phyloP scores from a whole-genome alignment of 352 stramenopile species.

The Phytophthora lateralis region DNA sequence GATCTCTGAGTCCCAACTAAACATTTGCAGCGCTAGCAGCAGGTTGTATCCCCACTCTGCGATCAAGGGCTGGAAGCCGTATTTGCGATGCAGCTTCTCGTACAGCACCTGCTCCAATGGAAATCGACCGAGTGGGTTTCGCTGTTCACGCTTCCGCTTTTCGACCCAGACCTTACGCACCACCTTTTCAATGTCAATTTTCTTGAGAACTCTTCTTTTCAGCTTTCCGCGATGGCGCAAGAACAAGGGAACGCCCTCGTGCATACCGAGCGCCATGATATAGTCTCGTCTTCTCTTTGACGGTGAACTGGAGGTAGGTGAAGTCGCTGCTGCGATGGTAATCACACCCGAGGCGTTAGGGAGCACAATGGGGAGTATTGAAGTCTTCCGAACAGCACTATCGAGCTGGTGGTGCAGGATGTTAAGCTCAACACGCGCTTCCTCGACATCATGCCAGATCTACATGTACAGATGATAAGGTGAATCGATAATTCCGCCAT shows the following conservation, averaged over 20 bases:
- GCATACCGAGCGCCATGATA: conserved; percentile 60
- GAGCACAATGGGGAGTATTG: conserved; percentile 12
- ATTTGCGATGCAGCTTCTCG: conserved; percentile 81
- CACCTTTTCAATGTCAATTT: conserved; percentile 66
- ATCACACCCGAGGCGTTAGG: conserved; percentile 18
- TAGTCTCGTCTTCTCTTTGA: conserved; percentile 64
- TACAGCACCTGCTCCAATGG: conserved; percentile 73
- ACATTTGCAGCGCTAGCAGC: conserved; percentile 66
- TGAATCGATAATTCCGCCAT: background rate
- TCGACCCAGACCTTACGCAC: conserved; percentile 79
- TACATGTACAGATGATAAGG: conserved; percentile 15
- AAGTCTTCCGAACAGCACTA: conserved; percentile 39
- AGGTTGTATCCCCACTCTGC: conserved; percentile 90
- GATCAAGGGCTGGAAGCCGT: conserved; percentile 80
- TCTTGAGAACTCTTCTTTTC: conserved; percentile 63
- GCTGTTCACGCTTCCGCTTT: conserved; percentile 69
- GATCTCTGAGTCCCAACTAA: conserved; percentile 79
- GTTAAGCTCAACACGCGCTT: conserved; percentile 77
- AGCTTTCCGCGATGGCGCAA: conserved; percentile 81
- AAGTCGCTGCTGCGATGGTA: conserved; percentile 18
- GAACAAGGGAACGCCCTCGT: conserved; percentile 67
- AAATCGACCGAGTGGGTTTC: conserved; percentile 50
- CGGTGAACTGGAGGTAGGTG: conserved; percentile 11
- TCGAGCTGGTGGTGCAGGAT: conserved; percentile 76
- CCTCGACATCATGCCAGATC: conserved; percentile 82